Evolutionary conservation across 371 early-diverging fungal species (phyloP).

Genomic region (Capillidium rhysosporum): DNA sequence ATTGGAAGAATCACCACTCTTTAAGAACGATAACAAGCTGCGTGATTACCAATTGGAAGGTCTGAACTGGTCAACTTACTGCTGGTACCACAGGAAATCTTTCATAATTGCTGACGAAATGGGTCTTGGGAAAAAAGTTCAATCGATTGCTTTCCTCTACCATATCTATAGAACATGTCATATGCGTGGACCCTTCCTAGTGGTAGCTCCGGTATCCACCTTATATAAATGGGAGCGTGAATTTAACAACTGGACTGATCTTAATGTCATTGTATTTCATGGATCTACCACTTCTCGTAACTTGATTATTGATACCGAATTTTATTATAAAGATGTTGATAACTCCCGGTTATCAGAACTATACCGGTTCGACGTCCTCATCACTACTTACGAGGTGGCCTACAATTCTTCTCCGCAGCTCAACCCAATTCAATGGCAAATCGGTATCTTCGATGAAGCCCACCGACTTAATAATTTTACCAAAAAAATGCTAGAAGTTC

Average conservation of each 20-base stretch:
- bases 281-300: slow-evolving; percentile 73
- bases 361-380: slow-evolving; percentile 47
- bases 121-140: slow-evolving; percentile 95
- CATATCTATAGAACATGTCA: slow-evolving; percentile 35
- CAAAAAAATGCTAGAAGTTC: slow-evolving; percentile 80
- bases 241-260: slow-evolving; percentile 56
- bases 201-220: slow-evolving; percentile 92
- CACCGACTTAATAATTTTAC: slow-evolving; percentile 92
- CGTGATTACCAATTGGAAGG: slow-evolving; percentile 64
- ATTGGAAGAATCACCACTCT: slow-evolving; percentile 38
- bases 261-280: slow-evolving; percentile 43
- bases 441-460: slow-evolving; percentile 85
- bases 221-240: slow-evolving; percentile 93
- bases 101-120: slow-evolving; percentile 99
- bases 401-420: slow-evolving; percentile 41
- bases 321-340: slow-evolving; percentile 13
- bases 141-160: slow-evolving; percentile 67
- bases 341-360: slow-evolving; percentile 19
- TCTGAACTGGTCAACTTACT: slow-evolving; percentile 60
- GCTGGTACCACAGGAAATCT: slow-evolving; percentile 82
- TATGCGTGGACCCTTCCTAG: slow-evolving; percentile 32
- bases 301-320: slow-evolving; percentile 16
- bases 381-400: slow-evolving; percentile 77
- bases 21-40: slow-evolving; percentile 39
- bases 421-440: slow-evolving; percentile 59